Base-by-base conservation (phyloP, 306 rosid species). In the Prinsepia uniflora region DNA sequence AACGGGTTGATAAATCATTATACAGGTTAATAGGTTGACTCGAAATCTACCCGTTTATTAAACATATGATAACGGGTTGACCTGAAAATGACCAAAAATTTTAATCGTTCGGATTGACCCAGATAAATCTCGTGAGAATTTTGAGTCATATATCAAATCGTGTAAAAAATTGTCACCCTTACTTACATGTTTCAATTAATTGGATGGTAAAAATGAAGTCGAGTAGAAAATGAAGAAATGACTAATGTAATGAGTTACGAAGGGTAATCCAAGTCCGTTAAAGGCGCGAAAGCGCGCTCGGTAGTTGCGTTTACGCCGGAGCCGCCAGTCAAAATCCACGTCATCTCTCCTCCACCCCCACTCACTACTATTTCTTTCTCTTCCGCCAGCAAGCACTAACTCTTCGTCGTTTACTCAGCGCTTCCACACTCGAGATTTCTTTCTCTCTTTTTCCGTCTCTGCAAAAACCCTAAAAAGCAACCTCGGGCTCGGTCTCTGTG, bases 381-480 rank as follows among this genome's bases (percentile, higher is more conserved):
- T 19, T 42, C 34, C 34, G 14, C 72, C 8, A 40, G 13, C 41
- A 42, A 34, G 13, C 6, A 8, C 17, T 10, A 36, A 15, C 61
- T 11, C 36, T 20, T 48, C 43, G 41, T 55, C 72, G 41, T 58
- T 46, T 15, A 3, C 73, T 62, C 44, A 41, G 18, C 65, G n/a
- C 53, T 61, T 34, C 19, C 14, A 11, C 30, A n/a, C 56, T 6
- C 0, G 14, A 40, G 34, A 2, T 9, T 19, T 11, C 3, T 47
- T 58, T 42, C 20, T n/a, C 65, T 46, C 54, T 50, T 63, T 50
- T 69, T 19, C 40, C 52, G 19, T 30, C 40, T 18, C 67, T 71
- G 43, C 17, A 58, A 73, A 73, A 66, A 66, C 73, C 80, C 71
- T 75, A 63, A 56, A 9, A 54, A 9, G 19, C 20, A 20, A 49